Conservation (phyloP, 129 eudicot genomes). For the Pseudognaphalium luteoalbum region DNA sequence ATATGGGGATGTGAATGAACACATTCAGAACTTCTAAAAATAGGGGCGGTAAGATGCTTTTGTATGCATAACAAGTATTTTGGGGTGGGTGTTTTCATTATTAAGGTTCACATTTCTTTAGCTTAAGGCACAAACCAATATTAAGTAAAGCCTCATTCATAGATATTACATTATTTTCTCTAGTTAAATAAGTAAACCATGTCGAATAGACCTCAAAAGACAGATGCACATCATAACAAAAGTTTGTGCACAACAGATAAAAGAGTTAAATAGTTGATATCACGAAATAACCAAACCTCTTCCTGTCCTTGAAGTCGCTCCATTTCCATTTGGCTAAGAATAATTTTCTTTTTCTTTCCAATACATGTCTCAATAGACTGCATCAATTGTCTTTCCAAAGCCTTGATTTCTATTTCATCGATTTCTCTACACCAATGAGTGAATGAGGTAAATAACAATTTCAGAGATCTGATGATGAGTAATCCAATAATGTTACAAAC, state of each 20-base stretch:
- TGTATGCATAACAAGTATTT: neutral
- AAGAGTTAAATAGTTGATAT: neutral
- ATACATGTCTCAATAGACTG: conserved; percentile 96
- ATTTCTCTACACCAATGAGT: conserved; percentile 69
- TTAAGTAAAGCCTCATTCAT: neutral
- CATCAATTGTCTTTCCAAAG: conserved; percentile 90
- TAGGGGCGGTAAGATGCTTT: neutral
- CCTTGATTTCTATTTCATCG: conserved; percentile 94
- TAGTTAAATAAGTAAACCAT: conserved; percentile 5
- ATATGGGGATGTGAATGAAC: neutral
- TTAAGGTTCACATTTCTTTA: conserved; percentile 1
- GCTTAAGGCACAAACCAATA: neutral
- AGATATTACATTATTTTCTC: neutral
- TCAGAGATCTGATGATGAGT: conserved; percentile 19
- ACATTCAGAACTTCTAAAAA: conserved; percentile 1
- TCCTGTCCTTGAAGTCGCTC: conserved; percentile 85
- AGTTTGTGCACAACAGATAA: conserved; percentile 9
- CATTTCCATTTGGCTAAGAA: conserved; percentile 79
- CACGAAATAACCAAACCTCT: conserved; percentile 52
- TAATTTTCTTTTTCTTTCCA: conserved; percentile 87
- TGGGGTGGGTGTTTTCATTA: neutral
- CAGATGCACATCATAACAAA: conserved; percentile 16
- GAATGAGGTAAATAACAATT: conserved; percentile 27
- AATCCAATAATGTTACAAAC: conserved; percentile 1
- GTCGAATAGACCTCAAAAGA: neutral